These are phyloP conservation scores for Leucocoprinus gongylophorus DNA, from an alignment of 1,284 basidiomycete species.

Conservation along the genomic window DNA sequence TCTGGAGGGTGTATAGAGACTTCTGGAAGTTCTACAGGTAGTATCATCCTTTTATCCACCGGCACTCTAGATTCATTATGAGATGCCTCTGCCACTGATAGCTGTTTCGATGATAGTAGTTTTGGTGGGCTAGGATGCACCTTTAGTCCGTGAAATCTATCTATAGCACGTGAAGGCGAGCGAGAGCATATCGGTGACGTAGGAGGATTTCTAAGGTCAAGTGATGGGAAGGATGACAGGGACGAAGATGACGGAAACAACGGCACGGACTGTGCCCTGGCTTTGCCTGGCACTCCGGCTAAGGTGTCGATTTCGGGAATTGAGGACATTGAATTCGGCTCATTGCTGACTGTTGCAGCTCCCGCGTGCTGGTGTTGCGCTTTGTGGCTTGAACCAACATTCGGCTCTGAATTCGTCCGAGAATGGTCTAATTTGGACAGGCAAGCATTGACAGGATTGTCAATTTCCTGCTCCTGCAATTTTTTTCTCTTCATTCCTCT, in stretches of 20 bases:
- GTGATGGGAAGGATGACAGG: constrained; percentile 28
- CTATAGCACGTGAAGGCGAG: constrained; percentile 37
- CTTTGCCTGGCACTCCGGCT: constrained; percentile 18
- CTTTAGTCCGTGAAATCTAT: constrained; percentile 31
- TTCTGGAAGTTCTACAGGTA: neutral
- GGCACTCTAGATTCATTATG: constrained; percentile 23
- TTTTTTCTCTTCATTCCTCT: constrained; percentile 35
- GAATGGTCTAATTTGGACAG: constrained; percentile 19
- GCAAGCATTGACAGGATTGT: constrained; percentile 12
- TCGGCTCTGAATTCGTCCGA: constrained; percentile 32
- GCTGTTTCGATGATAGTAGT: constrained; percentile 9
- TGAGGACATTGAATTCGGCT: constrained; percentile 18
- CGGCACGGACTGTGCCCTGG: constrained; percentile 40
- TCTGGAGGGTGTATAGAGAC: neutral
- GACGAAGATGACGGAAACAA: constrained; percentile 28
- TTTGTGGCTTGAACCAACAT: constrained; percentile 15
- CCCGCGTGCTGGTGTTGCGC: constrained; percentile 20
- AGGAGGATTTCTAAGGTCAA: constrained; percentile 39
- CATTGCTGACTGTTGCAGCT: constrained; percentile 19
- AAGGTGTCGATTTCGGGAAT: constrained; percentile 17
- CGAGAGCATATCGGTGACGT: constrained; percentile 32
- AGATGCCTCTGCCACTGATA: constrained; percentile 24
- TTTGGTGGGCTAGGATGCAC: constrained; percentile 20
- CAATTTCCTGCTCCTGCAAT: constrained; percentile 12
- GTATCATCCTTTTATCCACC: constrained; percentile 23